Evolutionary conservation across 768 basidiomycete genomes (phyloP).

Genomic region (Xerocomus potaroensis): DNA sequence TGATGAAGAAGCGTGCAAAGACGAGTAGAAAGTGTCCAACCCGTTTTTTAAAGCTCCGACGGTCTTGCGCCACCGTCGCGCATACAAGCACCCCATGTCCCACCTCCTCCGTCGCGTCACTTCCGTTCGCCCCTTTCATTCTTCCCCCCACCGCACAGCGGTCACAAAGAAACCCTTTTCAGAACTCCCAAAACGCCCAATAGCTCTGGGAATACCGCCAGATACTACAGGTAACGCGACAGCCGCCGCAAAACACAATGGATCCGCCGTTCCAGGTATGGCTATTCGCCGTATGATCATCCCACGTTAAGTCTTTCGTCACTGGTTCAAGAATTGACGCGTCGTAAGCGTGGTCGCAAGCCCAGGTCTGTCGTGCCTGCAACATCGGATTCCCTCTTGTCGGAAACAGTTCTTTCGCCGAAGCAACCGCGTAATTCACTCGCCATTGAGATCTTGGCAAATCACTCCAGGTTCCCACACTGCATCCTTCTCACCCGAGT

Average conservation of each 20-base stretch:
- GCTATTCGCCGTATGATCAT: background rate
- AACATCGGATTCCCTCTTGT: background rate
- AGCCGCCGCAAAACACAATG: background rate
- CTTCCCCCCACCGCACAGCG: conserved; percentile 5
- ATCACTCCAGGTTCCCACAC: conserved; percentile 75
- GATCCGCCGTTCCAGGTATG: conserved; percentile 6
- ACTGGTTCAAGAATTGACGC: conserved; percentile 1
- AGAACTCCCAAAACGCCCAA: conserved; percentile 51
- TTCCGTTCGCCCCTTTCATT: conserved; percentile 7
- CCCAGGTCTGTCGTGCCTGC: conserved; percentile 1
- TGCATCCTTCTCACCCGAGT: conserved; percentile 89
- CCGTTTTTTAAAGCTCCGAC: conserved; percentile 33
- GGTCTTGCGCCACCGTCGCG: conserved; percentile 31
- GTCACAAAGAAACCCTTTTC: conserved; percentile 48
- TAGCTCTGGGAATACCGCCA: background rate
- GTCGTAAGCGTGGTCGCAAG: conserved; percentile 18
- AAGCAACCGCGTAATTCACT: conserved; percentile 46
- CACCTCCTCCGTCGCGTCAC: conserved; percentile 10
- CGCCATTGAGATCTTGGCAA: conserved; percentile 65
- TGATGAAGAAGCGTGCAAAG: conserved; percentile 26
- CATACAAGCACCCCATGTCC: conserved; percentile 18
- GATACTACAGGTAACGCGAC: background rate
- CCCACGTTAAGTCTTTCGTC: background rate
- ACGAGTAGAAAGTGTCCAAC: conserved; percentile 32
- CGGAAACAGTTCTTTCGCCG: background rate